phyloP scores from a whole-genome alignment of 2,329 filamentous ascomycete genomes.

The Talaromyces atroroseus region DNA sequence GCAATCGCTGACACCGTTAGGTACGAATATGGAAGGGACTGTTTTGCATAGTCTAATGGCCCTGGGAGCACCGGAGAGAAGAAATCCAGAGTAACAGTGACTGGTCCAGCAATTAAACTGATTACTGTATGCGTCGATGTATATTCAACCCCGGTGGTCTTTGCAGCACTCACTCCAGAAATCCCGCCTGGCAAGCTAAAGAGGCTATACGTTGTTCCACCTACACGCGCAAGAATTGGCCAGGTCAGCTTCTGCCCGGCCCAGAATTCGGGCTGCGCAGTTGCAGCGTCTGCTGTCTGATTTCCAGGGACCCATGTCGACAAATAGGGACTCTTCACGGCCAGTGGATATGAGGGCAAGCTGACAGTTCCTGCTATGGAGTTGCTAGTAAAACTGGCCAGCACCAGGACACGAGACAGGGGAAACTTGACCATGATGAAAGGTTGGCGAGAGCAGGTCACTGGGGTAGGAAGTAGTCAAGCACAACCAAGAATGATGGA shows the following conservation, averaged over 20 bases:
- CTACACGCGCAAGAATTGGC: slow-evolving; percentile 39
- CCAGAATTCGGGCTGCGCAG: slow-evolving; percentile 40
- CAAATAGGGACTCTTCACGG: slow-evolving; percentile 41
- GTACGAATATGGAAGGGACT: slow-evolving; percentile 43
- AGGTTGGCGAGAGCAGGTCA: background rate
- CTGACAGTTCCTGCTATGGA: background rate
- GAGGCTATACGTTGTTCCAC: slow-evolving; percentile 37
- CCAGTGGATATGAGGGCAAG: slow-evolving; percentile 39
- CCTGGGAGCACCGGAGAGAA: slow-evolving; percentile 40
- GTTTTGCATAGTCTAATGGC: slow-evolving; percentile 35
- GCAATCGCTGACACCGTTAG: slow-evolving; percentile 33
- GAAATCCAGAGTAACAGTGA: slow-evolving; percentile 37
- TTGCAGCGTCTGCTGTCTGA: slow-evolving; percentile 31
- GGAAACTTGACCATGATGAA: background rate
- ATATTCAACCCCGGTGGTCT: slow-evolving; percentile 32
- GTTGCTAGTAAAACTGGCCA: background rate
- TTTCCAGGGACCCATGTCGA: slow-evolving; percentile 42
- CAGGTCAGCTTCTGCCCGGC: slow-evolving; percentile 37
- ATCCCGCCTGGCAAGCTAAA: slow-evolving; percentile 33
- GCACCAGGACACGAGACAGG: background rate
- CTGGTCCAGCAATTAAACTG: slow-evolving; percentile 31
- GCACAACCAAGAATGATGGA: too few relatives aligned
- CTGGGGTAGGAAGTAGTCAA: too few relatives aligned
- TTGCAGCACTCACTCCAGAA: slow-evolving; percentile 26
- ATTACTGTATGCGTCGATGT: slow-evolving; percentile 41